Conservation (phyloP, 2,329 filamentous ascomycete species). For the Plectosphaerella plurivora region DNA sequence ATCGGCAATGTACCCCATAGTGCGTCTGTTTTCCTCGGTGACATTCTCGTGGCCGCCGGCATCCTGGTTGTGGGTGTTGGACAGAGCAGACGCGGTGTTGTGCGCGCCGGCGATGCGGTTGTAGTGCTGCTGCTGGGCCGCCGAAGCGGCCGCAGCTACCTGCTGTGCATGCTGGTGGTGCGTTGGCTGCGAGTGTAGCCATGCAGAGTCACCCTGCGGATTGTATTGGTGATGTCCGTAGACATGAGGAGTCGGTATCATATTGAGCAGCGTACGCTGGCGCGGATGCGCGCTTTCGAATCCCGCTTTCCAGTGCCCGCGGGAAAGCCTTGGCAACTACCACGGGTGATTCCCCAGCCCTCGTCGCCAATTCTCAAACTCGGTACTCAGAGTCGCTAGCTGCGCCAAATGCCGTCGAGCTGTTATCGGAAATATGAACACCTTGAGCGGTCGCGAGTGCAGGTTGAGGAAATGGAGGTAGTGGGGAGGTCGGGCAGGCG, state of each 20-base stretch:
- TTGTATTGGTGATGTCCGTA: constrained; percentile 66
- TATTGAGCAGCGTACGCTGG: constrained; percentile 28
- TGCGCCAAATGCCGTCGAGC: no score
- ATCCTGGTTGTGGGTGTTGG: constrained; percentile 42
- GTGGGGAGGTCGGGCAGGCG: no score
- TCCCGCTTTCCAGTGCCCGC: no score
- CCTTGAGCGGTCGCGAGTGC: no score
- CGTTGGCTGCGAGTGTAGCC: constrained; percentile 63
- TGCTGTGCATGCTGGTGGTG: constrained; percentile 54
- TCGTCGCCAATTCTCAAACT: no score
- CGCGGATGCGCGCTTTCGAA: no score
- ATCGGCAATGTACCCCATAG: constrained; percentile 90
- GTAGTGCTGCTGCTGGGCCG: constrained; percentile 58
- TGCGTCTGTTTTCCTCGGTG: constrained; percentile 86
- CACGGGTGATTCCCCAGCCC: no score
- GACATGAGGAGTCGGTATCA: constrained; percentile 61
- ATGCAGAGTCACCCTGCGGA: constrained; percentile 57
- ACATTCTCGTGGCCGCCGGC: constrained; percentile 61
- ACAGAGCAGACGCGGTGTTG: constrained; percentile 43
- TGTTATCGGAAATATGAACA: no score
- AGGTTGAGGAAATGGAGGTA: no score
- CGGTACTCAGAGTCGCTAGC: no score
- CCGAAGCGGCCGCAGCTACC: constrained; percentile 47
- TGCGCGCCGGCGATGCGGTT: constrained; percentile 67
- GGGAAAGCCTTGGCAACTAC: no score